A percentile compares a stretch with the other conserved stretches of the same genome.
These are phyloP conservation scores for Lolium multiflorum DNA, from an alignment of 176 grass and related monocot genomes.

Conservation along the genomic window DNA sequence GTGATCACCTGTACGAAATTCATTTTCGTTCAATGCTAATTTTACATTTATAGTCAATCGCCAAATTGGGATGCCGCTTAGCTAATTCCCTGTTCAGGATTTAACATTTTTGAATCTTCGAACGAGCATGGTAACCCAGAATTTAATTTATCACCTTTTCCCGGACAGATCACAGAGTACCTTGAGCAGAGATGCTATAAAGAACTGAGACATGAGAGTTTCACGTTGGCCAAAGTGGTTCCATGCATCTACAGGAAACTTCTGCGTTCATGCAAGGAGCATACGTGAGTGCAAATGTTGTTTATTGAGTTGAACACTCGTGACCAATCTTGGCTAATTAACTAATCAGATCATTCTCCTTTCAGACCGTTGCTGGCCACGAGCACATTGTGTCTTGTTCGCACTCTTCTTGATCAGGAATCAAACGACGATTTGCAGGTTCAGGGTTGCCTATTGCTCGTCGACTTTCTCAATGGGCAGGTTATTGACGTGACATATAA, in stretches of 20 bases:
- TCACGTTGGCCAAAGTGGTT: slow-evolving; percentile 79
- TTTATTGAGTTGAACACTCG: slow-evolving; percentile 10
- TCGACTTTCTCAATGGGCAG: slow-evolving; percentile 90
- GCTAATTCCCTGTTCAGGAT: not conserved
- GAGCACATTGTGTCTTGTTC: slow-evolving; percentile 77
- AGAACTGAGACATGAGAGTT: slow-evolving; percentile 83
- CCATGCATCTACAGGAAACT: slow-evolving; percentile 86
- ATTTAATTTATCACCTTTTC: slow-evolving; percentile 22
- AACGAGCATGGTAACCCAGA: not conserved
- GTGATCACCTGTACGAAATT: not conserved
- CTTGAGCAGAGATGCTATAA: slow-evolving; percentile 94
- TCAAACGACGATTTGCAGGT: slow-evolving; percentile 66
- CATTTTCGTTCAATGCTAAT: not conserved
- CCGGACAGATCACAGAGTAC: slow-evolving; percentile 75
- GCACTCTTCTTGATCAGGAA: slow-evolving; percentile 87
- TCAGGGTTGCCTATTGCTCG: slow-evolving; percentile 81
- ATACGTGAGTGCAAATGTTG: slow-evolving; percentile 65
- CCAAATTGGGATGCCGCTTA: slow-evolving; percentile 14
- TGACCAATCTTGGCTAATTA: slow-evolving; percentile 20
- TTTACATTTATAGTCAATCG: not conserved
- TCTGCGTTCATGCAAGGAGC: slow-evolving; percentile 89
- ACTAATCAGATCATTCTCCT: slow-evolving; percentile 41
- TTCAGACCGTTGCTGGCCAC: slow-evolving; percentile 83
- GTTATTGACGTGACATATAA: slow-evolving; percentile 43
- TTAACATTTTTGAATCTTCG: not conserved